Evolutionary conservation across 768 basidiomycete genomes (phyloP), one percentile per base, ranked within the genome.

Genomic region (Hygrocybe punicea): DNA sequence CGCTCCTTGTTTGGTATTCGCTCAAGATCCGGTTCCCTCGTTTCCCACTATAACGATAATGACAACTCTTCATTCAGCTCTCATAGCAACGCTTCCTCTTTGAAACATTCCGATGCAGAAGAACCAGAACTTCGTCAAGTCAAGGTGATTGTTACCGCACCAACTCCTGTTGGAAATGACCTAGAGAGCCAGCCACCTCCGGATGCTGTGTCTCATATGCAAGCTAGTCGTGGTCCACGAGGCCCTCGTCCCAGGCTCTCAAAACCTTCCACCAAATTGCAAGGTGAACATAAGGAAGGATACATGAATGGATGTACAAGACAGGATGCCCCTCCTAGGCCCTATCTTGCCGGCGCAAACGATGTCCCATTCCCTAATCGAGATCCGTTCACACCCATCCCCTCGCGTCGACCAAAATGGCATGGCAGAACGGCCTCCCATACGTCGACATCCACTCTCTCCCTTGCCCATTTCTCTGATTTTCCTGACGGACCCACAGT

Each of bases 381-480:
- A 19, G 71, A 75, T 62, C 64, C 65, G 6, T 72, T 72, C 56
- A 72, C 74, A 4, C 65, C 68, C 29, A 61, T 71, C 6, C 74
- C 72, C 14, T 61, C 68, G 16, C 75, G 72, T 16, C 36, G n/a
- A 23, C 66, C 57, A 23, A 61, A 65, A 53, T 52, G 60, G 36
- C 68, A 64, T 39, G 65, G 62, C 25, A 66, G 72, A 37, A 70
- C 63, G 47, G 47, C 67, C 13, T 29, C 29, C 29, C 29, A 29
- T 4, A 29, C 29, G 29, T 71, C 71, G 24, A 55, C 55, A 13
- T 72, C 72, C 13, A 55, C 63, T 29, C 65, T 66, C 13, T 47
- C 62, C 8, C 37, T 51, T 34, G 61, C 66, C 14, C 52, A 40
- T 36, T 17, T 53, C 57, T 11, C 52, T 58, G 33, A 60, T 55